Base-by-base conservation (phyloP, 2,329 filamentous ascomycete species). In the Botryotinia convoluta region DNA sequence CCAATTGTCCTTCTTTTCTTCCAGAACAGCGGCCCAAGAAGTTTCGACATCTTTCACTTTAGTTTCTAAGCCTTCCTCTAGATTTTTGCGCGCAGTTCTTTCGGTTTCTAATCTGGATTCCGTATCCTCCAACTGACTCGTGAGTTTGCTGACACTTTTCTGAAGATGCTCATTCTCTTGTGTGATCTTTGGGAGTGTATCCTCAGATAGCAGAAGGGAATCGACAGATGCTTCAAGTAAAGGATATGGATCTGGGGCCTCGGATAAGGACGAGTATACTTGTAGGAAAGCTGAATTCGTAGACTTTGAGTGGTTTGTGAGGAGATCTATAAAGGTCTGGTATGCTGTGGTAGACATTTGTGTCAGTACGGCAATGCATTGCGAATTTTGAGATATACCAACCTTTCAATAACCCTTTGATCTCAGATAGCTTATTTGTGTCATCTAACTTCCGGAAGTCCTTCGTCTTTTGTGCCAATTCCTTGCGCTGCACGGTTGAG, bases 381-480 rank as follows among this genome's bases (percentile, higher is more conserved):
- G 63, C 26, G 39, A 48, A 42, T 26, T 32, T 54, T 22, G 35
- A n/a, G 57, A 35, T 64, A 37, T 37, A 75, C 79, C 64, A 81
- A 94, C 93, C 91, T 86, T 97, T 98, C 74, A 99, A 84, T 69
- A 99, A 84, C 57, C 90, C 90, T 84, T 98, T 99, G 84, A 97
- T 90, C 82, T 99, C 96, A 8, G 87, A 86, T 71, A 99, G 84
- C 83, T 98, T 99, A 73, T 89, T 89, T 18, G 92, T 85, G 85
- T 99, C 94, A 78, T 98, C 95, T 18, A 97, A 87, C 82, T 98
- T 98, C 75, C 95, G 88, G 79, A 98, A 99, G 79, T 98, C 95
- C 80, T 99, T 99, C 0, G 96, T 99, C 86, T 98, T 98, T 81
- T 98, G 95, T n/a, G 97, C 96, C 32, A 99, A 86, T 75, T 99